Evolutionary conservation across 768 basidiomycete genomes (phyloP).

Genomic region (Termitomyces sp.): DNA sequence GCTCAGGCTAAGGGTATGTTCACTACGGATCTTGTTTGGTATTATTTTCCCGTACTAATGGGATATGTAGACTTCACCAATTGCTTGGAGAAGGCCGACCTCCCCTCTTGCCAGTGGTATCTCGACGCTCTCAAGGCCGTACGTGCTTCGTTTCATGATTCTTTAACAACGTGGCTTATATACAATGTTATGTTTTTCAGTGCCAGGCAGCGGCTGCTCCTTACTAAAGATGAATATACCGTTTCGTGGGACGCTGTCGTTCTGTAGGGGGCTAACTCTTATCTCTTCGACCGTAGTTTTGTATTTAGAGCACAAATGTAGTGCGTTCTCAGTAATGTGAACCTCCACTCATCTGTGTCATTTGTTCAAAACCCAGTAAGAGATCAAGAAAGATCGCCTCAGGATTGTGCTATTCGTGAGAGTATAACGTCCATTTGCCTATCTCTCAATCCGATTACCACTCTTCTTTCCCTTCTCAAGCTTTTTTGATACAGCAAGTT

Average conservation of each 20-base stretch:
- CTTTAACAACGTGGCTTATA: not conserved
- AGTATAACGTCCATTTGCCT: not conserved
- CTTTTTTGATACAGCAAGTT: not conserved
- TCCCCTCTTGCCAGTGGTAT: slow-evolving; percentile 81
- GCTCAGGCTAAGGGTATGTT: slow-evolving; percentile 73
- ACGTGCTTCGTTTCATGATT: slow-evolving; percentile 26
- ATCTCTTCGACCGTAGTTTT: not conserved
- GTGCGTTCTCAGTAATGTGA: slow-evolving; percentile 11
- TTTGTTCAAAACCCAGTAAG: not conserved
- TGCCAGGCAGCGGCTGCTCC: slow-evolving; percentile 75
- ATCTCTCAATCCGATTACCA: not conserved
- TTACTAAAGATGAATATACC: slow-evolving; percentile 28
- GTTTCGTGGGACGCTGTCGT: not conserved
- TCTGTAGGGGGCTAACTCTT: not conserved
- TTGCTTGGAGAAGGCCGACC: slow-evolving; percentile 80
- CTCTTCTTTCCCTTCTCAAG: not conserved
- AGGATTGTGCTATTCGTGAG: not conserved
- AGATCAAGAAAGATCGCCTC: not conserved
- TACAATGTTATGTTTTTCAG: slow-evolving; percentile 28
- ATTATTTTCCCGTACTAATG: not conserved
- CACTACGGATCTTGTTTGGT: not conserved
- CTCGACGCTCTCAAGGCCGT: slow-evolving; percentile 87
- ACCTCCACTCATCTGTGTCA: slow-evolving; percentile 2
- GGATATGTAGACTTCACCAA: slow-evolving; percentile 66
- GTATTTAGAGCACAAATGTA: slow-evolving; percentile 8